Evolutionary conservation across 2,329 filamentous ascomycete species (phyloP).

Genomic region (Drechmeria coniospora): DNA sequence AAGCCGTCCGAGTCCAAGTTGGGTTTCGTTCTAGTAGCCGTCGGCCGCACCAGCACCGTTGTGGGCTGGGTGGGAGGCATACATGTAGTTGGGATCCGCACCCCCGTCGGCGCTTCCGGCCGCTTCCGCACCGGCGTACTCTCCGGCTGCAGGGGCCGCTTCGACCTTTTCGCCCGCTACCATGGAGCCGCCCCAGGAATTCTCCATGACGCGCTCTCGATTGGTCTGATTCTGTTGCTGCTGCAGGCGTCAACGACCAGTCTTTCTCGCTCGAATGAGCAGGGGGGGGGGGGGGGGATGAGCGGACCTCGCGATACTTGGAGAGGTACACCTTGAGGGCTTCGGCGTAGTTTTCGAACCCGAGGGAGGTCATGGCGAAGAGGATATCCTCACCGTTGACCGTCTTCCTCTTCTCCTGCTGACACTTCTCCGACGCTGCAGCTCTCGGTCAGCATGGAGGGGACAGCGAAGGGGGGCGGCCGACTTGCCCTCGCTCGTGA

Average conservation of each 20-base stretch:
- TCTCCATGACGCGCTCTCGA: constrained; percentile 22
- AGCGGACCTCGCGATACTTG: constrained; percentile 97
- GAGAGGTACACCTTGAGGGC: constrained; percentile 95
- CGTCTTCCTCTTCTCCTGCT: constrained; percentile 98
- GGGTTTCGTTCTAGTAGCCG: constrained; percentile 24
- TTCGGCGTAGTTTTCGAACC: constrained; percentile 97
- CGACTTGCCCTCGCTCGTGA: constrained; percentile 86
- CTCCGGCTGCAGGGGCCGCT: constrained; percentile 15
- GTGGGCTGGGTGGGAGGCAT: constrained; percentile 37
- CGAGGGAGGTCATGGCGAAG: constrained; percentile 96
- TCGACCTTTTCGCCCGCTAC: constrained; percentile 19
- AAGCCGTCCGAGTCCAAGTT: too few relatives aligned
- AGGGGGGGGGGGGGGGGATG: too few relatives aligned
- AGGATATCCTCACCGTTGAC: constrained; percentile 98
- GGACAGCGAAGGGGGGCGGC: constrained; percentile 1
- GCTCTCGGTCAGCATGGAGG: constrained; percentile 7
- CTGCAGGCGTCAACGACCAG: constrained; percentile 15
- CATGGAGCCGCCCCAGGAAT: constrained; percentile 16
- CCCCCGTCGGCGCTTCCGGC: constrained; percentile 24
- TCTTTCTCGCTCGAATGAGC: too few relatives aligned
- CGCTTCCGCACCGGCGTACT: constrained; percentile 27
- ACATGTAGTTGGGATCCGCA: constrained; percentile 32
- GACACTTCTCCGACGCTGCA: constrained; percentile 92
- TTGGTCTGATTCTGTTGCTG: constrained; percentile 28
- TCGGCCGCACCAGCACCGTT: constrained; percentile 41